phyloP scores from a whole-genome alignment of 441 rosid genomes.

The Raphanus hybrid region DNA sequence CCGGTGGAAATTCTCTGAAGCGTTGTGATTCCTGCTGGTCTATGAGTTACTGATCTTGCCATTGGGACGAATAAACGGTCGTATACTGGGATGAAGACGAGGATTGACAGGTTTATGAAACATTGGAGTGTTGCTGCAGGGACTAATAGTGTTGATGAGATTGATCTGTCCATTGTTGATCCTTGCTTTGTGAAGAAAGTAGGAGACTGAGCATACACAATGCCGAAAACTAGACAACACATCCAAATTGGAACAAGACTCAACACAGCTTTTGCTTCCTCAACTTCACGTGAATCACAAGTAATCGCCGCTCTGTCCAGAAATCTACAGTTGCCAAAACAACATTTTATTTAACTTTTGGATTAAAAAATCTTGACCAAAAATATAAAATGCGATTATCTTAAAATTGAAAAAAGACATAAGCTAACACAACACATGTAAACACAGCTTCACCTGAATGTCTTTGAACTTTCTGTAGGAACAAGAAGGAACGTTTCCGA shows the following conservation, averaged over 20 bases:
- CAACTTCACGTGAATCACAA: conserved; percentile 46
- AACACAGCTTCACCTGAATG: conserved; percentile 42
- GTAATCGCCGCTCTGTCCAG: conserved; percentile 46
- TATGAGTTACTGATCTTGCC: conserved; percentile 43
- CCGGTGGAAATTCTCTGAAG: conserved; percentile 57
- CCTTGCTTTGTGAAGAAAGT: conserved; percentile 61
- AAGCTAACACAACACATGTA: background rate
- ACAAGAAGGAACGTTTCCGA: conserved; percentile 42
- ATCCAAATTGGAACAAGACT: conserved; percentile 56
- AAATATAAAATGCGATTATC: background rate
- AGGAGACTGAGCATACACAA: conserved; percentile 47
- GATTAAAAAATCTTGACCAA: background rate
- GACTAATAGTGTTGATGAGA: conserved; percentile 40
- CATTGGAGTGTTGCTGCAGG: conserved; percentile 61
- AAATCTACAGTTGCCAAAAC: conserved; percentile 40
- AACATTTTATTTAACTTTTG: background rate
- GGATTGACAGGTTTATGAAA: conserved; percentile 44
- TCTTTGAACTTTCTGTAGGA: conserved; percentile 41
- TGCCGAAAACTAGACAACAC: conserved; percentile 46
- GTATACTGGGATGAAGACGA: conserved; percentile 51
- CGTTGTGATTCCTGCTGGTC: conserved; percentile 52
- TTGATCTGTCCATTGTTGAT: conserved; percentile 52
- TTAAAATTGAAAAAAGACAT: background rate
- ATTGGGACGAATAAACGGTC: conserved; percentile 51
- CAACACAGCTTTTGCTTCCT: conserved; percentile 50